phyloP scores from a whole-genome alignment of 1,284 basidiomycete genomes.

The Pascua guehoae region DNA sequence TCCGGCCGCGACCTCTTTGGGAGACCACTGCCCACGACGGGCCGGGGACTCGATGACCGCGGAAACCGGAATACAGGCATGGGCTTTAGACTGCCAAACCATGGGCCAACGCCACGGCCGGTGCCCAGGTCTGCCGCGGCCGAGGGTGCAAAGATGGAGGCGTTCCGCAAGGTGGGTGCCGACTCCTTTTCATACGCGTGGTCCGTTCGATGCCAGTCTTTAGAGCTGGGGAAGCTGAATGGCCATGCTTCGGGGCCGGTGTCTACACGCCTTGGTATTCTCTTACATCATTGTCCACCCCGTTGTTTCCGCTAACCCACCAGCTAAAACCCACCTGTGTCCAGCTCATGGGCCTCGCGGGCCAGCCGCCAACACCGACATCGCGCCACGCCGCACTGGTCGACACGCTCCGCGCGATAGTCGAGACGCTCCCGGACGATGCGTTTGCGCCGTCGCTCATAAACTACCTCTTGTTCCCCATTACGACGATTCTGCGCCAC shows the following conservation, averaged over 20 bases:
- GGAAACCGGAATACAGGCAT: no score
- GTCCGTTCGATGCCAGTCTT: no score
- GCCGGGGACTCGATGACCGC: no score
- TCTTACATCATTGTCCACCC: no score
- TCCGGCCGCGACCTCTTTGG: constrained; percentile 18
- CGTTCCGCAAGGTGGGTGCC: constrained; percentile 37
- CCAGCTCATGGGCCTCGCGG: constrained; percentile 65
- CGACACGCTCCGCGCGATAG: constrained; percentile 54
- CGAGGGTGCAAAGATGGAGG: constrained; percentile 29
- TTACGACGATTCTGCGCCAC: constrained; percentile 74
- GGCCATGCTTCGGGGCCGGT: no score
- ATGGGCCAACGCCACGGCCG: not conserved
- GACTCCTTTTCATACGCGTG: not conserved
- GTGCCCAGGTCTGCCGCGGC: not conserved
- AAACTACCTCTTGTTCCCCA: constrained; percentile 79
- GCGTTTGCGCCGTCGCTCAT: constrained; percentile 62
- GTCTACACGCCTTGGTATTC: not conserved
- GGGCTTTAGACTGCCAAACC: no score
- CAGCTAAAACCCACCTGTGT: constrained; percentile 76
- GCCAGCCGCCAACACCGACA: constrained; percentile 57
- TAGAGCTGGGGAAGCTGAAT: no score
- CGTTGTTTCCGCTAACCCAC: not conserved
- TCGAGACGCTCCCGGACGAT: constrained; percentile 52
- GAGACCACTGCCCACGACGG: constrained; percentile 5
- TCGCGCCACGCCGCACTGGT: constrained; percentile 57